phyloP scores from a whole-genome alignment of 202 grass and related monocot species.

The Cymbopogon flexuosus region DNA sequence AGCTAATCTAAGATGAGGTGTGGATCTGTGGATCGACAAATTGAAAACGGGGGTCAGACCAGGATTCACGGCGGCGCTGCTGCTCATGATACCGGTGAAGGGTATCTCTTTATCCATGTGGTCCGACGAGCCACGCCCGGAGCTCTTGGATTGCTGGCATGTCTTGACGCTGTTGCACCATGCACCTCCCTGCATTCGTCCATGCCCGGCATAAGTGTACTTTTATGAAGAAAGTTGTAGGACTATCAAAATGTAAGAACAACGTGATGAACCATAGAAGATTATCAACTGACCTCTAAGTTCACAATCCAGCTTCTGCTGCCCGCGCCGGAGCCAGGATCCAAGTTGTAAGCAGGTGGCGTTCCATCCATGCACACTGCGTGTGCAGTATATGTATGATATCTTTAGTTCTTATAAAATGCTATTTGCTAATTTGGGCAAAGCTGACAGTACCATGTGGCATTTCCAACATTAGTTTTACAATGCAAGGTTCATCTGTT shows the following conservation, averaged over 20 bases:
- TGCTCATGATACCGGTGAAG: slow-evolving; percentile 71
- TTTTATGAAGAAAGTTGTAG: not conserved
- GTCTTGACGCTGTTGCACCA: slow-evolving; percentile 63
- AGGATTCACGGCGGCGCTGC: slow-evolving; percentile 46
- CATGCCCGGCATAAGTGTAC: not conserved
- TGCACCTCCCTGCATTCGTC: slow-evolving; percentile 54
- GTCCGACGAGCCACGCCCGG: slow-evolving; percentile 59
- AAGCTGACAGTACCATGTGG: not conserved
- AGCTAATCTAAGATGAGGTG: not conserved
- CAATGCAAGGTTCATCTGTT: not conserved
- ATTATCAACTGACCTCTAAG: slow-evolving; percentile 45
- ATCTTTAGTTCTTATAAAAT: not conserved
- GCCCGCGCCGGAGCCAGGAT: slow-evolving; percentile 53
- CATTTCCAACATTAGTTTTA: not conserved
- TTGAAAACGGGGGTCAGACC: slow-evolving; percentile 12
- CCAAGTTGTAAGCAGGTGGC: slow-evolving; percentile 61
- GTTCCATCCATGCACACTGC: slow-evolving; percentile 92
- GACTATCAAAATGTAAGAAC: not conserved
- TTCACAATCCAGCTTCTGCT: slow-evolving; percentile 61
- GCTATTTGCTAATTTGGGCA: not conserved
- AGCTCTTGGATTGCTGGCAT: slow-evolving; percentile 40
- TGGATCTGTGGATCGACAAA: not conserved
- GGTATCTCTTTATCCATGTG: slow-evolving; percentile 59
- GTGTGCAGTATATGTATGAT: not conserved
- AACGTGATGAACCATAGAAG: not conserved